Conservation (phyloP, 2,329 filamentous ascomycete genomes). For the Aspergillus sp. region DNA sequence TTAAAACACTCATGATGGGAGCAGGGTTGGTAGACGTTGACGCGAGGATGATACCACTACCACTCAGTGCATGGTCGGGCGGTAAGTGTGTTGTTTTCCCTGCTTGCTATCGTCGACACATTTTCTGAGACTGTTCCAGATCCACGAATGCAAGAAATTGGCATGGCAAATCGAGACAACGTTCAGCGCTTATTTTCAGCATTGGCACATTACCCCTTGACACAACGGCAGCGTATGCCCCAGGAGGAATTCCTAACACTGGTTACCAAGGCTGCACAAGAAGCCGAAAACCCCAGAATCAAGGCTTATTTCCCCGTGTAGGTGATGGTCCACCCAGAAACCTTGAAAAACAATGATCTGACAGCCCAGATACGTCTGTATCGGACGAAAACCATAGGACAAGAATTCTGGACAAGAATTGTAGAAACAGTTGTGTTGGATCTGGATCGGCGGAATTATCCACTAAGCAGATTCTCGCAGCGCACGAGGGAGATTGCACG, state of each 20-base stretch:
- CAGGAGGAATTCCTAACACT: slow-evolving; percentile 31
- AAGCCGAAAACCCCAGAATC: slow-evolving; percentile 30
- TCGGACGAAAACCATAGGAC: slow-evolving; percentile 31
- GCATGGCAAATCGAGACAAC: slow-evolving; percentile 34
- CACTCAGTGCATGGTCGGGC: slow-evolving; percentile 62
- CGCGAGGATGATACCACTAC: slow-evolving; percentile 57
- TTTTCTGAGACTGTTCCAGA: slow-evolving; percentile 29
- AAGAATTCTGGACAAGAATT: background rate
- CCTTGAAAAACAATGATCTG: slow-evolving; percentile 6
- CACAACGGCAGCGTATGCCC: slow-evolving; percentile 36
- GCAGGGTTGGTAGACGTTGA: slow-evolving; percentile 65
- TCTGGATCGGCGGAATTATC: background rate
- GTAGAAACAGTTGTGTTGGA: background rate
- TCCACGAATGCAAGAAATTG: slow-evolving; percentile 36
- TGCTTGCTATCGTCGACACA: background rate
- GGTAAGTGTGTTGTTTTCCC: slow-evolving; percentile 42
- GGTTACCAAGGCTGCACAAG: slow-evolving; percentile 30
- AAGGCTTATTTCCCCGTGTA: slow-evolving; percentile 43
- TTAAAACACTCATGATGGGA: slow-evolving; percentile 52
- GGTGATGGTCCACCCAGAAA: slow-evolving; percentile 11
- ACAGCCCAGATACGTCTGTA: slow-evolving; percentile 36
- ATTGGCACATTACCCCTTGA: slow-evolving; percentile 40
- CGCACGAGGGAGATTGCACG: too few species aligned
- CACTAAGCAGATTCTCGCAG: too few species aligned
- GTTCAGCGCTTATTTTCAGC: slow-evolving; percentile 32